These are phyloP conservation scores for Asterella californica DNA, from an alignment of 225 moss, liverwort and hornwort genomes.

Conservation along the genomic window DNA sequence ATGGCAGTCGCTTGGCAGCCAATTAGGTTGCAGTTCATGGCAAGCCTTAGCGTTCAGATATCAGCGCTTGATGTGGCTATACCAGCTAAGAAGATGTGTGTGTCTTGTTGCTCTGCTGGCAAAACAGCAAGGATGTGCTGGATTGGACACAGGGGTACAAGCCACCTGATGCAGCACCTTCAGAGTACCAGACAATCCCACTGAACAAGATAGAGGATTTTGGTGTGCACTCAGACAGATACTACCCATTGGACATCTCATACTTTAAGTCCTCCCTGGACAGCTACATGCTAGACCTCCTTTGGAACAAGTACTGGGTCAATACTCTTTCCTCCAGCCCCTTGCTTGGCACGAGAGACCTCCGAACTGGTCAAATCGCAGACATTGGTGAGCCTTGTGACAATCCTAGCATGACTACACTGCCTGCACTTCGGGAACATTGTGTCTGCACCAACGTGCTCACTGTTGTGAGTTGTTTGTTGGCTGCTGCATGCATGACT, in stretches of 20 bases:
- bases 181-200: constrained; percentile 82
- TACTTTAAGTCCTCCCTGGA: constrained; percentile 79
- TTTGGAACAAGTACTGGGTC: constrained; percentile 91
- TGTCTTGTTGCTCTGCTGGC: too few relatives aligned
- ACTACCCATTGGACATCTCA: constrained; percentile 73
- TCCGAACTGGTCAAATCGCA: constrained; percentile 76
- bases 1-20: too few relatives aligned
- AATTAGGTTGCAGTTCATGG: too few relatives aligned
- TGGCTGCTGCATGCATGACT: too few relatives aligned
- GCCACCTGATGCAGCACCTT: constrained; percentile 74
- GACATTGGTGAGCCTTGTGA: constrained; percentile 55
- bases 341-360: constrained; percentile 66
- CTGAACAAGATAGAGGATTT: constrained; percentile 84
- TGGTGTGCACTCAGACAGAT: constrained; percentile 80
- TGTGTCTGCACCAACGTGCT: too few relatives aligned
- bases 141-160: constrained; percentile 65
- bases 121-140: too few relatives aligned
- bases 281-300: constrained; percentile 67
- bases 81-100: too few relatives aligned
- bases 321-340: constrained; percentile 74
- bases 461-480: too few relatives aligned
- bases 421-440: too few relatives aligned
- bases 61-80: too few relatives aligned
- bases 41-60: too few relatives aligned
- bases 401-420: too few relatives aligned